Base-by-base conservation (phyloP, 2,329 filamentous ascomycete species). In the Pseudomassariella vexata region DNA sequence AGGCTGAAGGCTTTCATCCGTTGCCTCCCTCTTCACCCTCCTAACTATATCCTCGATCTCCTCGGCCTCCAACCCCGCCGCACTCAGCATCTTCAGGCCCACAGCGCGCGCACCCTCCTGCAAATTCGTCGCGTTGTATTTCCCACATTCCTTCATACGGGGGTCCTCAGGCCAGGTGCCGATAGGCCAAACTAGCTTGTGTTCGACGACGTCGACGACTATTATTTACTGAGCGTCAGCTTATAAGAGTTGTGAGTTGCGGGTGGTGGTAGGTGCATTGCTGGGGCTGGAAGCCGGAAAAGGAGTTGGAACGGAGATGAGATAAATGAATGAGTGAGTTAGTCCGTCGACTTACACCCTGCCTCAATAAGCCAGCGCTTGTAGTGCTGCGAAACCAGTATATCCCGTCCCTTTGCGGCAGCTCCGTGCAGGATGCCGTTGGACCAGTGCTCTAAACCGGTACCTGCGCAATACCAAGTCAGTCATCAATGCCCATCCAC, bases 1-100 rank as follows among this genome's bases (percentile, higher is more conserved):
- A 10, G 19, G 19, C 14, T 28, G 32, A 7, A 34, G 23, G 6
- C 16, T 20, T 11, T 15, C 11, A 15, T 34, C 18, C 25, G 11
- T 6, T 6, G 19, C n/a, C 10, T 28, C 18, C 14, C 9, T 12
- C 2, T 11, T 15, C 10, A 85, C 85, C 53, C 71, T 84, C 19
- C 82, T 81, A 27, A 85, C 82, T 44, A 85, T 85, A 57, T 82
- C 79, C 23, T 85, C 81, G 35, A 72, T 86, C 50, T 83, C 78
- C 33, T 79, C 85, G 30, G 86, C 82, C 28, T 74, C 85, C 42
- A 82, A 79, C 20, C 82, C 85, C 60, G 65, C 68, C 47, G 81
- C 84, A 47, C 69, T 85, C 37, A 78, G 79, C 46, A 84, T 81
- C 19, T 77, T 83, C 59, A 86, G 82, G 26, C 85, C 82, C 37